These are phyloP conservation scores for Annulohypoxylon truncatum DNA, from an alignment of 2,329 filamentous ascomycete species.

Conservation along the genomic window DNA sequence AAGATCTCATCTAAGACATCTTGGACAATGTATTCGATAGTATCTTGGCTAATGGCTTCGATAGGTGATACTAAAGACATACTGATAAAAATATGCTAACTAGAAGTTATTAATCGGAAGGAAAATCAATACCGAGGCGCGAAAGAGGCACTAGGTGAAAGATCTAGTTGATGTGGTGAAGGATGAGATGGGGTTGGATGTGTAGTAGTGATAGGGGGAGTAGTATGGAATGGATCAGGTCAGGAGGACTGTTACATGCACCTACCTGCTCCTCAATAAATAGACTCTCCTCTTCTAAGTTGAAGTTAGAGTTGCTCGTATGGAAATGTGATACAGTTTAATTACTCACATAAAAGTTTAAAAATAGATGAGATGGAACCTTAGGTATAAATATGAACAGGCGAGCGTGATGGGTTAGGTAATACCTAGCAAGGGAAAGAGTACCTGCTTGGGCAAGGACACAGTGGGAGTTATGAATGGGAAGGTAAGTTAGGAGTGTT, in stretches of 20 bases:
- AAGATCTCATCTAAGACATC: background rate
- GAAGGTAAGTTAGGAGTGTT: no score
- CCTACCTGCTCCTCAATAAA: background rate
- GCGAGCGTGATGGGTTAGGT: background rate
- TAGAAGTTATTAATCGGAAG: background rate
- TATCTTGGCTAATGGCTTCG: background rate
- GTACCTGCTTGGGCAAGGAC: background rate
- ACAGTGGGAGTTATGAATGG: no score
- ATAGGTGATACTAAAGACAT: background rate
- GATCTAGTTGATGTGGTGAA: background rate
- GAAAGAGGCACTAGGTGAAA: background rate
- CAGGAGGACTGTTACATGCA: no score
- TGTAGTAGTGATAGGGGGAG: no score
- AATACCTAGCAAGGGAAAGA: background rate
- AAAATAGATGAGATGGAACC: background rate
- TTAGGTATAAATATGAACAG: background rate
- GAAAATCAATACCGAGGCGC: background rate
- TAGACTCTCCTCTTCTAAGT: background rate
- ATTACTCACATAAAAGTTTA: background rate
- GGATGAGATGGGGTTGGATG: background rate
- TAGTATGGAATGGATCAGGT: no score
- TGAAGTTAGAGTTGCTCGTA: background rate
- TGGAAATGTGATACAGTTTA: background rate
- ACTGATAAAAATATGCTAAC: background rate
- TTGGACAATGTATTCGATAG: background rate